phyloP scores from a whole-genome alignment of 352 stramenopile species.

The Aphanomyces invadans region DNA sequence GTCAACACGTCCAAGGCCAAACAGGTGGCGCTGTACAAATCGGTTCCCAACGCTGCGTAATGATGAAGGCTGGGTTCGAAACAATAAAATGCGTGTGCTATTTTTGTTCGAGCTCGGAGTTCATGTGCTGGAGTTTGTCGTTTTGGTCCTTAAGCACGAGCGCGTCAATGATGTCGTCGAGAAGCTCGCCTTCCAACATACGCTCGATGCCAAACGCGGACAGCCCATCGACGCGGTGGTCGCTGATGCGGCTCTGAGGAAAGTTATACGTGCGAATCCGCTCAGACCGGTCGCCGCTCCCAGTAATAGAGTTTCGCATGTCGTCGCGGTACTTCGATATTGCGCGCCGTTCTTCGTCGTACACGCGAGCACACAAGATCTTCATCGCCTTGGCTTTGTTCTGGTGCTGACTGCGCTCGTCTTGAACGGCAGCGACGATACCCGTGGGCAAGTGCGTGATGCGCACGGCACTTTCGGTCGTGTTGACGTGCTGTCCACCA shows the following conservation, averaged over 20 bases:
- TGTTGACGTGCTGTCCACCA: constrained; percentile 99
- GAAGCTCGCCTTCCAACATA: constrained; percentile 80
- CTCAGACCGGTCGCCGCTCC: constrained; percentile 92
- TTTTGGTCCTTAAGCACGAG: constrained; percentile 77
- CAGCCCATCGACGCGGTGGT: constrained; percentile 89
- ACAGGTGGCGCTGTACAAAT: constrained; percentile 34
- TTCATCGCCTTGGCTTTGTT: constrained; percentile 99
- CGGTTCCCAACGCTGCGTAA: too few species aligned
- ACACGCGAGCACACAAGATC: constrained; percentile 93
- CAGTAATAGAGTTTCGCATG: constrained; percentile 84
- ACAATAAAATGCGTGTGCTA: too few species aligned
- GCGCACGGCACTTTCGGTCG: constrained; percentile 95
- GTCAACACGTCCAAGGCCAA: constrained; percentile 43
- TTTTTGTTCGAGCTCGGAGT: constrained; percentile 27
- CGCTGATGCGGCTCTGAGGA: constrained; percentile 91
- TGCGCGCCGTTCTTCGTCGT: constrained; percentile 86
- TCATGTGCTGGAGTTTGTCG: constrained; percentile 56
- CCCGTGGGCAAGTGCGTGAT: constrained; percentile 96
- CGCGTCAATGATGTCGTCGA: constrained; percentile 87
- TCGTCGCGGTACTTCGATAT: constrained; percentile 47
- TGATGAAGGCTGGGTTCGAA: too few species aligned
- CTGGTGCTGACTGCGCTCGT: constrained; percentile 95
- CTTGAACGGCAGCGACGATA: constrained; percentile 75
- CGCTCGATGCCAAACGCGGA: constrained; percentile 84
- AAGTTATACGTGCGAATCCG: constrained; percentile 99